Evolutionary conservation across 371 early-diverging fungal genomes (phyloP), one percentile per base, ranked within the genome.

Genomic region (Mucor sp.): DNA sequence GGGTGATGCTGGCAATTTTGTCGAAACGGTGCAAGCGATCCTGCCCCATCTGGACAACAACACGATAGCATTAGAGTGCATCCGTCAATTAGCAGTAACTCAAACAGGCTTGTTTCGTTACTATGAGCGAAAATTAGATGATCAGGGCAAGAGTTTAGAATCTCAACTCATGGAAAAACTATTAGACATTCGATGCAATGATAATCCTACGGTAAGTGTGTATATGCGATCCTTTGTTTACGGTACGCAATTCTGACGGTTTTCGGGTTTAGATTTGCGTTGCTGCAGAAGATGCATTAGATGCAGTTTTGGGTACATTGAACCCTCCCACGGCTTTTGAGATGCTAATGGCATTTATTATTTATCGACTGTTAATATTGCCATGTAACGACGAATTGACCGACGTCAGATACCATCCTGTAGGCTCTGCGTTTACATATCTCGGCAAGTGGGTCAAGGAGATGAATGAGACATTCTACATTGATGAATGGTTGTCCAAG

Each of bases 261-360:
- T 25, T 21, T 58, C 44, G 9, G 37, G 19, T 19, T 41, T 74
- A 78, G 83, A 70, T 77, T n/a, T 74, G 79, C 39, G 72, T 77
- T 35, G 76, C 78, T 37, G 82, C 82, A 41, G 84, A 84, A 65
- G 84, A 84, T 76, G 74, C 82, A 23, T 69, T 84, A 59, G 84
- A 84, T 58, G 67, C 74, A 8, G 67, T 82, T 35, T 65, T 81
- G 27, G 72, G 71, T 9, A 72, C 74, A 12, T 41, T 82, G 33
- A 80, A 74, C 28, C 66, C 82, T 33, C 74, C 73, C 28, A 83
- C 77, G 28, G 74, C 68, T 32, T 83, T 83, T 67, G 82, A 84
- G 56, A 69, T 84, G 44, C 61, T 82, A 47, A 69, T 81, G 69
- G 70, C 80, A 9, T 82, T 74, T 58, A 72, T 82, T 23, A 68